Evolutionary conservation across 1,139 yeast genomes (phyloP), one percentile per base, ranked within the genome.

Genomic region (Candida sp.): DNA sequence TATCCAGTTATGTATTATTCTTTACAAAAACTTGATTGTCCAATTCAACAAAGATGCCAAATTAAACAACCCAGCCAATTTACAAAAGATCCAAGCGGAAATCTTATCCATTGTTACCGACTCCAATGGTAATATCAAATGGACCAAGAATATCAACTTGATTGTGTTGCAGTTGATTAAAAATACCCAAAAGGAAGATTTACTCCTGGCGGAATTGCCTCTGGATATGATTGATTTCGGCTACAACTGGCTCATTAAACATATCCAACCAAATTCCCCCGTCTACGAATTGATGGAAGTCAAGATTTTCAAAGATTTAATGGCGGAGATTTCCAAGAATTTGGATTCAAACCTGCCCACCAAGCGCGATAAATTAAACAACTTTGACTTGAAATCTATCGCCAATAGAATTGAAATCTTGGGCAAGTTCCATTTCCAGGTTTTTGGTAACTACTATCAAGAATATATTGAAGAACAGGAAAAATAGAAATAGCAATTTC

Each of bases 51-150:
- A 44, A 21, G 21, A 39, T 8, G 30, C 42, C 2, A 48, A 36
- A 43, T 54, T 65, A 33, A 57, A 67, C 34, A 50, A 60, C 25
- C 58, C 63, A 9, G 63, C 57, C 15, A 63, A 63, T 44, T 57
- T 71, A 40, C 54, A 59, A 41, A 64, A 64, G 43, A 65, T 73
- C 29, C 76, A 73, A 52, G 75, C 70, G 48, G 95, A 87, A 55
- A 79, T 89, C 36, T 67, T 87, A 49, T 87, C 93, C 27, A 87
- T 89, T 43, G 89, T 88, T 21, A 81, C 90, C 41, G 96, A 88
- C 65, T 87, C 85, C 47, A 85, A 83, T 57, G 96, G 96, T 3
- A 87, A 86, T 59, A 81, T 87, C 49, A 87, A 89, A 67, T 89
- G 97, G 96, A 88, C 96, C 1, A 81, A 88, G 57, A 88, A 89